Evolutionary conservation across 345 rosid species (phyloP), one percentile per base, ranked within the genome.

Genomic region (Aquilaria malaccensis): DNA sequence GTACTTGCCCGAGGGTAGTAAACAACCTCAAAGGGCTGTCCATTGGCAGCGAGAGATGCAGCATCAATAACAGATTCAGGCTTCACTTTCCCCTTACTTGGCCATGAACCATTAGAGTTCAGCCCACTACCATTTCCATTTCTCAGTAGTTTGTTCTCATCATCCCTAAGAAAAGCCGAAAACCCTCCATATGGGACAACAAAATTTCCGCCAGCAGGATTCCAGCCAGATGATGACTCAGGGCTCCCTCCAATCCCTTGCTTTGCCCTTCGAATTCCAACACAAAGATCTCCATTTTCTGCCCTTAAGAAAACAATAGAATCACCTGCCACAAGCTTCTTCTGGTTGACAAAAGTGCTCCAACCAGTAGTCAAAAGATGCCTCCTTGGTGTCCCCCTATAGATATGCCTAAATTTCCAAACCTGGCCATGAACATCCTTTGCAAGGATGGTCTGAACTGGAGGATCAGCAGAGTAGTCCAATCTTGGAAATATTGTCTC

Each of bases 391-490:
- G 95, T 87, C 60, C 95, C 95, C 51, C 95, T 79, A 50, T 82
- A 87, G 37, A 87, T 87, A 67, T 87, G 95, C 86, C 95, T 79
- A 72, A 84, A 84, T 72, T 84, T 87, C 90, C 90, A 87, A 11
- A 76, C 79, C 67, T 77, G 73, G 3, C 88, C 88, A 47, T 80
- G 95, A 3, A 87, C 90, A 67, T 87, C 95, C 77, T 84, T 87
- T 4, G 83, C 88, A 6, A 84, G 78, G 60, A 87, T 82, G 61
- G 85, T 81, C 80, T 87, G 95, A 22, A 87, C 95, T 6, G 95
- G 95, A 13, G 95, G 95, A 57, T 87, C 90, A 11, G 80, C 82
- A 3, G 79, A 70, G 58, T 82, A 82, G 70, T 87, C 95, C 77
- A 87, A 72, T 30, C 83, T 70, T 2, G 90, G 95, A 50, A 87